Evolutionary conservation across 257 asterid genomes (phyloP).

Genomic region (Anisodus tanguticus): DNA sequence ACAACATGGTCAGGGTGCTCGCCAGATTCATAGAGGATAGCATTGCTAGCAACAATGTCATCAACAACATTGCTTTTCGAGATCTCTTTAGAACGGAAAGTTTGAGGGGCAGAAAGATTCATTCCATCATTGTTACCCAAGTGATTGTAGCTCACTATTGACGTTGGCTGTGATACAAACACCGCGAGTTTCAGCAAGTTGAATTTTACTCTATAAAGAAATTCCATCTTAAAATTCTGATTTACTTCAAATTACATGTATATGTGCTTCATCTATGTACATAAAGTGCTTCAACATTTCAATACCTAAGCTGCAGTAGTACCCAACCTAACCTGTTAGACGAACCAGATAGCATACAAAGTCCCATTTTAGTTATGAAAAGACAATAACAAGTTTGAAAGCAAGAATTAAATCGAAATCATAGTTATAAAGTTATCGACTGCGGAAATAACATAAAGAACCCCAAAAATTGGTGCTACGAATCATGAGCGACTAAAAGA

Average conservation of each 20-base stretch:
- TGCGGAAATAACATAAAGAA: too few relatives aligned
- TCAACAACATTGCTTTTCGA: conserved; percentile 98
- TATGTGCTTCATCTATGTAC: neutral
- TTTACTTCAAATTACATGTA: neutral
- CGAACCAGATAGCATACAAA: too few relatives aligned
- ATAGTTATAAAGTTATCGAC: too few relatives aligned
- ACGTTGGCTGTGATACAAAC: conserved; percentile 69
- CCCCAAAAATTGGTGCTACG: too few relatives aligned
- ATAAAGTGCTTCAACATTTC: neutral
- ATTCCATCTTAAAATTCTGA: neutral
- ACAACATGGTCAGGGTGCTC: conserved; percentile 99
- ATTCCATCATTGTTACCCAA: conserved; percentile 97
- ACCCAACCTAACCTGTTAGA: too few relatives aligned
- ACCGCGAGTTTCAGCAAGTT: neutral
- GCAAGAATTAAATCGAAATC: too few relatives aligned
- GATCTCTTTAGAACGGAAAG: conserved; percentile 97
- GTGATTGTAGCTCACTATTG: conserved; percentile 98
- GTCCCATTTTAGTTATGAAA: too few relatives aligned
- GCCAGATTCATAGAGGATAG: conserved; percentile 89
- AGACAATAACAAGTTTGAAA: too few relatives aligned
- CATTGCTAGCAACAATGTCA: conserved; percentile 98
- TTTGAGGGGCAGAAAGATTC: conserved; percentile 96
- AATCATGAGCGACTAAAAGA: too few relatives aligned
- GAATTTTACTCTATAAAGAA: neutral
- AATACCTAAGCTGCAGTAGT: too few relatives aligned